Percentiles rank a stretch among this genome's conserved stretches.
These are phyloP conservation scores for Elongisporangium undulatum DNA, from an alignment of 352 stramenopile species.

Conservation along the genomic window DNA sequence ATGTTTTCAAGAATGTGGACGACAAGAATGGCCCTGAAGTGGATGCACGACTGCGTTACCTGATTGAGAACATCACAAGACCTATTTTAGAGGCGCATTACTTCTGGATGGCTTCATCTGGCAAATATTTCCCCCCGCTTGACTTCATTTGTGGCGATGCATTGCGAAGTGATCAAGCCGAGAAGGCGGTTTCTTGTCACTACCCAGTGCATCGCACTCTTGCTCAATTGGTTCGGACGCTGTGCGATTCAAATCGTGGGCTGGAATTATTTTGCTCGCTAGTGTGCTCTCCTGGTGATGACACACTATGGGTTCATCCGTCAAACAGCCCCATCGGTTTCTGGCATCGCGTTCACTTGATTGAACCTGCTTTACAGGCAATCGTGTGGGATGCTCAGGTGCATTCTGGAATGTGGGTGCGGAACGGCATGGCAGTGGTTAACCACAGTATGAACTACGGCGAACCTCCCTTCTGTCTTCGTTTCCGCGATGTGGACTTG, in stretches of 20 bases:
- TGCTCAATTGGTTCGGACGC: constrained; percentile 60
- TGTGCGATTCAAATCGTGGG: constrained; percentile 52
- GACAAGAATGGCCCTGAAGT: constrained; percentile 10
- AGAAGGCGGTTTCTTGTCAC: constrained; percentile 69
- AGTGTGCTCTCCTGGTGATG: constrained; percentile 21
- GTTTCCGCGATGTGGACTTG: constrained; percentile 81
- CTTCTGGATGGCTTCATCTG: constrained; percentile 72
- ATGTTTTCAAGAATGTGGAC: constrained; percentile 58
- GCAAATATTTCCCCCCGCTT: constrained; percentile 71
- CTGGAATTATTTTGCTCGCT: constrained; percentile 61
- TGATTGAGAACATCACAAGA: constrained; percentile 53
- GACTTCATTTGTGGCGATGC: constrained; percentile 57
- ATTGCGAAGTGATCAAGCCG: constrained; percentile 48
- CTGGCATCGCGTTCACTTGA: constrained; percentile 78
- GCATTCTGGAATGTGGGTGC: constrained; percentile 78
- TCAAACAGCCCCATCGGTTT: constrained; percentile 57
- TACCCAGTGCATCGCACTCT: constrained; percentile 77
- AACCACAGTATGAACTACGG: constrained; percentile 91
- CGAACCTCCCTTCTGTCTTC: constrained; percentile 80
- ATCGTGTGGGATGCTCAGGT: constrained; percentile 88
- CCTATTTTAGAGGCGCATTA: constrained; percentile 74
- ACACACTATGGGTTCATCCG: constrained; percentile 59
- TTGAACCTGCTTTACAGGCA: constrained; percentile 70
- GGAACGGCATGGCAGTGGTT: constrained; percentile 79
- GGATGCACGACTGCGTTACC: constrained; percentile 9